Evolutionary conservation across 208 protist genomes (phyloP).

Genomic region (Wallacemonas sp.): DNA sequence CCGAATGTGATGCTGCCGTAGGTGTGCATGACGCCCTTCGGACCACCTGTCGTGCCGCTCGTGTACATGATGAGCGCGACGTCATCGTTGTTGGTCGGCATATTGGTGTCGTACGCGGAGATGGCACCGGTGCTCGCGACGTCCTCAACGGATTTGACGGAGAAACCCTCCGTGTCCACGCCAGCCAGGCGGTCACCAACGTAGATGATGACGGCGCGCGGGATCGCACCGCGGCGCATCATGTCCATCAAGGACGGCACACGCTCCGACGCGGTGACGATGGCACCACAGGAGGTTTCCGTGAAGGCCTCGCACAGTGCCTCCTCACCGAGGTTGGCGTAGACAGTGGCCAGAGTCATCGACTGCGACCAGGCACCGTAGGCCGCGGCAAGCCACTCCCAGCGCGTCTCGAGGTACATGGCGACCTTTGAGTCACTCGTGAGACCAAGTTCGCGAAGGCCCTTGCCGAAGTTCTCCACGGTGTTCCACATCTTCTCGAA

Average conservation of each 20-base stretch:
- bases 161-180: conserved; percentile 13
- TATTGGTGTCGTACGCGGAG: conserved; percentile 4
- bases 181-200: conserved; percentile 1
- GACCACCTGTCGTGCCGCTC: too few relatives aligned
- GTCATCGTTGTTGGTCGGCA: conserved; percentile 22
- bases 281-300: conserved; percentile 30
- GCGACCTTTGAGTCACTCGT: conserved; percentile 24
- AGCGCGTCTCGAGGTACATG: conserved; percentile 48
- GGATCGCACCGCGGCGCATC: conserved; percentile 35
- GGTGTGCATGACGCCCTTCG: too few relatives aligned
- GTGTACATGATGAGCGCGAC: conserved; percentile 64
- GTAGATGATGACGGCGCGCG: conserved; percentile 38
- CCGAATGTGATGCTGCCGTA: conserved; percentile 34
- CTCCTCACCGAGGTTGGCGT: conserved; percentile 45
- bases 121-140: conserved; percentile 19
- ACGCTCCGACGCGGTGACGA: conserved; percentile 24
- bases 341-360: conserved; percentile 34
- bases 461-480: conserved; percentile 26
- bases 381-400: conserved; percentile 38
- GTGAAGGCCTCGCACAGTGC: conserved; percentile 29
- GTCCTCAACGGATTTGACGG: conserved; percentile 27
- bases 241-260: conserved; percentile 26
- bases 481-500: conserved; percentile 26
- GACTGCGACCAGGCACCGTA: conserved; percentile 46
- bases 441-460: conserved; percentile 27